phyloP scores from a whole-genome alignment of 352 stramenopile genomes.

The Phytopythium vexans region DNA sequence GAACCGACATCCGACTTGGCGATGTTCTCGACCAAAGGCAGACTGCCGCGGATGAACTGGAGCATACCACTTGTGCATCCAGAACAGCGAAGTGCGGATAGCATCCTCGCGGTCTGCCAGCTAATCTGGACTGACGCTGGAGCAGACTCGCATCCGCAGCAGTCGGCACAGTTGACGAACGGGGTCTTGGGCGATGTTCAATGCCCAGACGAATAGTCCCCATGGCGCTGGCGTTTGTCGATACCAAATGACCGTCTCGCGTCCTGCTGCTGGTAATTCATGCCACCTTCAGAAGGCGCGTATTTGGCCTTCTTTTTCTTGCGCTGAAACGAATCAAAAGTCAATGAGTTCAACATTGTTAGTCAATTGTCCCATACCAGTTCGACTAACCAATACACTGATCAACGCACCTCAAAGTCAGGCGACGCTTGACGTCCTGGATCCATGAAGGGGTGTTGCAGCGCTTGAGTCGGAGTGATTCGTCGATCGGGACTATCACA shows the following conservation, averaged over 20 bases:
- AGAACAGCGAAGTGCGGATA: no score
- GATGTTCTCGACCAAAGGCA: no score
- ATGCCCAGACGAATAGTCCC: not conserved
- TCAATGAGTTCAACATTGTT: not conserved
- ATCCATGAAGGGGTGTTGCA: conserved; percentile 92
- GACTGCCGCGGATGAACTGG: no score
- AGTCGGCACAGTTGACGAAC: no score
- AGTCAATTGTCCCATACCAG: not conserved
- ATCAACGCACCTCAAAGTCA: conserved; percentile 26
- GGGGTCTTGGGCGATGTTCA: not conserved
- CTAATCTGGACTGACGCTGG: no score
- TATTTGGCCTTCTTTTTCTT: conserved; percentile 9
- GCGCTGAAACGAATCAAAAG: not conserved
- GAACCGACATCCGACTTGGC: no score
- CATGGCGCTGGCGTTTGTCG: conserved; percentile 4
- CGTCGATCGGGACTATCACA: conserved; percentile 66
- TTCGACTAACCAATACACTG: no score
- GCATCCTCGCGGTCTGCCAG: no score
- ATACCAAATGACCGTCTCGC: not conserved
- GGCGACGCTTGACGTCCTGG: conserved; percentile 29
- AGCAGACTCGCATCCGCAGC: no score
- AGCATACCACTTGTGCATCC: no score
- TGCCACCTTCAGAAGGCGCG: not conserved
- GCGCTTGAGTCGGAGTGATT: conserved; percentile 91
- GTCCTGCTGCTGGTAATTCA: not conserved